These are phyloP conservation scores for Elsinoe batatas DNA, from an alignment of 2,329 filamentous ascomycete species.

Conservation along the genomic window DNA sequence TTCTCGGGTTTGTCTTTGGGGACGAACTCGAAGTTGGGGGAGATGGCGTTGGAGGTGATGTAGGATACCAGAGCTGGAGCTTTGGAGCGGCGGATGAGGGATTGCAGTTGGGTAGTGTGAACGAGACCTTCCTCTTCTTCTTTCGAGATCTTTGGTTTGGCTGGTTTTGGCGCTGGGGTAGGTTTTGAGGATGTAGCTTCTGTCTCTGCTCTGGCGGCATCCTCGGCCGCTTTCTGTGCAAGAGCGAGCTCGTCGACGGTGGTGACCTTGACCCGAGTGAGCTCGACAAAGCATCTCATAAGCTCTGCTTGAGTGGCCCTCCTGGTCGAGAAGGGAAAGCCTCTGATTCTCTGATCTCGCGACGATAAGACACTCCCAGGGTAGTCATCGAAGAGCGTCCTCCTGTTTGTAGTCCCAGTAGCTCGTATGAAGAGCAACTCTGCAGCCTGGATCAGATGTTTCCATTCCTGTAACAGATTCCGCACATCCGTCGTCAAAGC, in stretches of 20 bases:
- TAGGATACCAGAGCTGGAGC: constrained; percentile 80
- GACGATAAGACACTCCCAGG: constrained; percentile 73
- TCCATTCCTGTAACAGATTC: constrained; percentile 73
- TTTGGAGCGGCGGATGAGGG: constrained; percentile 80
- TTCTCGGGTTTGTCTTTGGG: constrained; percentile 57
- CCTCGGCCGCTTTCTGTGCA: constrained; percentile 37
- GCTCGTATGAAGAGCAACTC: constrained; percentile 84
- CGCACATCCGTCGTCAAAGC: constrained; percentile 84
- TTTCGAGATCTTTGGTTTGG: constrained; percentile 59
- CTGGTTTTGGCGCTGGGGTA: constrained; percentile 30
- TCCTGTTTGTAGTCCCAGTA: constrained; percentile 73
- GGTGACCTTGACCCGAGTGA: constrained; percentile 79
- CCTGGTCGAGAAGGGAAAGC: constrained; percentile 87
- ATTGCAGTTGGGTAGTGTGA: constrained; percentile 82
- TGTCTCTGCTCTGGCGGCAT: constrained; percentile 34
- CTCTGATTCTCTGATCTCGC: constrained; percentile 70
- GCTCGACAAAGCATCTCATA: constrained; percentile 86
- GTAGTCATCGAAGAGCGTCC: constrained; percentile 83
- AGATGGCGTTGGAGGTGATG: constrained; percentile 62
- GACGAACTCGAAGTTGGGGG: constrained; percentile 63
- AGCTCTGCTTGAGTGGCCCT: constrained; percentile 88
- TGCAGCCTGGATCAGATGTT: constrained; percentile 68
- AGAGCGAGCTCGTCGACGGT: constrained; percentile 61
- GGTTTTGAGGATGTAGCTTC: constrained; percentile 22
- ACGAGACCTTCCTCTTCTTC: constrained; percentile 74